phyloP scores from a whole-genome alignment of 345 rosid species.

The Gossypium arboreum region DNA sequence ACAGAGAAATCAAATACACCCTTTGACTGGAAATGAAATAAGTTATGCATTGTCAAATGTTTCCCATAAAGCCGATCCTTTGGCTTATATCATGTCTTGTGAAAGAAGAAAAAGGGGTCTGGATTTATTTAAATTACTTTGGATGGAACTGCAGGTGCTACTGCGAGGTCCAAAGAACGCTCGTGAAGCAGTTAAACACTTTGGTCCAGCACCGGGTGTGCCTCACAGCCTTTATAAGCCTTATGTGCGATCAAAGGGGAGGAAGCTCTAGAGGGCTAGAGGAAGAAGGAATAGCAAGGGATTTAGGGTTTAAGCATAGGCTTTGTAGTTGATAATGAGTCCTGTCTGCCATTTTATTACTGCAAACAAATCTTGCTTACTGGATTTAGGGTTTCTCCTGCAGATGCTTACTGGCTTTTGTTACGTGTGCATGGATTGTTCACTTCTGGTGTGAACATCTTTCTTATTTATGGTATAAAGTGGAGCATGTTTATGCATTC shows the following conservation, averaged over 20 bases:
- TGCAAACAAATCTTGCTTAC: constrained; percentile 34
- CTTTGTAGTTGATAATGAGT: constrained; percentile 19
- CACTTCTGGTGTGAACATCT: neutral
- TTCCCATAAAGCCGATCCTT: neutral
- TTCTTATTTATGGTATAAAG: neutral
- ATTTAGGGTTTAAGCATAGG: constrained; percentile 51
- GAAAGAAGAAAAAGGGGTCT: too few species aligned
- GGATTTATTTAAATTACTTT: neutral
- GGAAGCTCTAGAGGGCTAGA: constrained; percentile 88
- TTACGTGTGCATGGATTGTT: neutral
- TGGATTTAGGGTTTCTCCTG: constrained; percentile 26
- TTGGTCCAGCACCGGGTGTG: constrained; percentile 97
- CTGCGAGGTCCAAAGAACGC: constrained; percentile 92
- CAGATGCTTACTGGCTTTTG: constrained; percentile 16
- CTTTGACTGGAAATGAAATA: neutral
- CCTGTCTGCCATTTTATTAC: constrained; percentile 18
- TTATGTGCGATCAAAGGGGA: constrained; percentile 79
- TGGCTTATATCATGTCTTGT: neutral
- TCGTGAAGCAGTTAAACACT: constrained; percentile 95
- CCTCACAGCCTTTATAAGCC: constrained; percentile 91
- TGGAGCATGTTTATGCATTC: neutral
- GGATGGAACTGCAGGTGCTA: constrained; percentile 47
- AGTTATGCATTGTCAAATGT: neutral
- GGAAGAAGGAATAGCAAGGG: constrained; percentile 87
- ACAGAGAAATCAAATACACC: neutral